Conservation (phyloP, 371 early-diverging fungal species). For the Lichtheimia hyalospora region DNA sequence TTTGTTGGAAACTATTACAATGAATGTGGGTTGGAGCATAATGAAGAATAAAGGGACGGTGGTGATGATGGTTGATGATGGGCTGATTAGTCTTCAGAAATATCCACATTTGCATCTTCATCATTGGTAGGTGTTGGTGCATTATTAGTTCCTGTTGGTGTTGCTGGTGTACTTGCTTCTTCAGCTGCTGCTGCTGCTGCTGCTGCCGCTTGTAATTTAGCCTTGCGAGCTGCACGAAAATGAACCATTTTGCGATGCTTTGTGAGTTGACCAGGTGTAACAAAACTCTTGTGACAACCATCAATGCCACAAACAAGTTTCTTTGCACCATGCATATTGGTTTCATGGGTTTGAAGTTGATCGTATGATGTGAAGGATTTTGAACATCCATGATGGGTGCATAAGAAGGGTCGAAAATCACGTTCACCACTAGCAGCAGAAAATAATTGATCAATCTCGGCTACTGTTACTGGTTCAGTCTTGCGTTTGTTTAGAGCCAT, state of each 20-base stretch:
- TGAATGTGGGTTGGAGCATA: no score
- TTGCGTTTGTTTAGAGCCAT: constrained; percentile 37
- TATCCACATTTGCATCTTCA: neutral
- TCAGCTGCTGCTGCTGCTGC: constrained; percentile 31
- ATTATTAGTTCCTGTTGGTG: neutral
- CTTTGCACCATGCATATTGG: constrained; percentile 53
- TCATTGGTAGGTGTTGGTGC: neutral
- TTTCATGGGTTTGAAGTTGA: constrained; percentile 49
- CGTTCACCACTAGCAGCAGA: constrained; percentile 44
- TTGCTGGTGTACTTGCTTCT: constrained; percentile 9
- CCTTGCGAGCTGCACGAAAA: constrained; percentile 46
- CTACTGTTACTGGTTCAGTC: constrained; percentile 42
- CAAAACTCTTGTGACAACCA: constrained; percentile 51
- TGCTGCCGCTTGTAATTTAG: constrained; percentile 39
- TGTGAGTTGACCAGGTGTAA: constrained; percentile 47
- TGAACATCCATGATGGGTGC: constrained; percentile 48
- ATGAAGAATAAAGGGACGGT: no score
- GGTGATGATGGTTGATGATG: no score
- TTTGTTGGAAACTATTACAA: no score
- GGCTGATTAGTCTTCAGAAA: neutral
- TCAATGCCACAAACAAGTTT: constrained; percentile 49
- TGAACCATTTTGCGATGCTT: constrained; percentile 60
- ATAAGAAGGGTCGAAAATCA: constrained; percentile 48
- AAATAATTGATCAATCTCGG: constrained; percentile 47
- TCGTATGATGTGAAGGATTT: constrained; percentile 49